A percentile compares a stretch with the other conserved stretches of the same genome.
Conservation (phyloP, 805 yeast genomes). For the Sungouiella blattae region DNA sequence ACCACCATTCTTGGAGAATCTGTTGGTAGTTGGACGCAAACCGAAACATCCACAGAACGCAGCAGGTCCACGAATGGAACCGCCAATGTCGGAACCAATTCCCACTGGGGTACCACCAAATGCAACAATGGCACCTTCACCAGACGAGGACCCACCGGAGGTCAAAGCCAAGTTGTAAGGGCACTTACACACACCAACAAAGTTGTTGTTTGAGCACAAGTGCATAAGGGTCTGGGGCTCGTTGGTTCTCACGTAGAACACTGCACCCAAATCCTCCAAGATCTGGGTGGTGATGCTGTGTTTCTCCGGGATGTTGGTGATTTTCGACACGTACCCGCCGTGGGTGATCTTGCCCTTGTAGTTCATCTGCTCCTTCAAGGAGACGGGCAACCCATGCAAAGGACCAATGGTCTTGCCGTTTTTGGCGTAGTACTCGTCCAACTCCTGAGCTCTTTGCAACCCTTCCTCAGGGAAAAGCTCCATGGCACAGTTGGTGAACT, state of each 20-base stretch:
- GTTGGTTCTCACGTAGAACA: slow-evolving; percentile 61
- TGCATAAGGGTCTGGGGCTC: slow-evolving; percentile 74
- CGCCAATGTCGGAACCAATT: slow-evolving; percentile 71
- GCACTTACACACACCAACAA: slow-evolving; percentile 58
- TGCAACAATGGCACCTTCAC: slow-evolving; percentile 64
- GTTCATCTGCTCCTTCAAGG: slow-evolving; percentile 62
- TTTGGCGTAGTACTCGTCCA: slow-evolving; percentile 49
- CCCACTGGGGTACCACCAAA: slow-evolving; percentile 61
- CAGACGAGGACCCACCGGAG: slow-evolving; percentile 73
- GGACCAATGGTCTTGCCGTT: slow-evolving; percentile 57
- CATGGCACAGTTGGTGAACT: slow-evolving; percentile 56
- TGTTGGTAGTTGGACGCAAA: slow-evolving; percentile 57
- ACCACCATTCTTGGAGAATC: slow-evolving; percentile 44
- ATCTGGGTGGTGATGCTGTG: slow-evolving; percentile 48
- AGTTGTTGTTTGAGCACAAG: slow-evolving; percentile 57
- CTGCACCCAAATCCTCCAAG: slow-evolving; percentile 53
- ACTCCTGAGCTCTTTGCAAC: slow-evolving; percentile 47
- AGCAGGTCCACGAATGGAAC: slow-evolving; percentile 65
- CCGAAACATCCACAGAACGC: slow-evolving; percentile 62
- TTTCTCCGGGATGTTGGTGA: slow-evolving; percentile 44
- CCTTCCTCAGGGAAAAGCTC: slow-evolving; percentile 64
- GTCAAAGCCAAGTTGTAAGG: slow-evolving; percentile 55
- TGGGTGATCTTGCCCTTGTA: slow-evolving; percentile 53
- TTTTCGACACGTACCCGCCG: slow-evolving; percentile 55
- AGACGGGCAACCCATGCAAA: slow-evolving; percentile 64